These are phyloP conservation scores for Astragalus glycyphyllos DNA, from an alignment of 306 rosid species.

Conservation along the genomic window DNA sequence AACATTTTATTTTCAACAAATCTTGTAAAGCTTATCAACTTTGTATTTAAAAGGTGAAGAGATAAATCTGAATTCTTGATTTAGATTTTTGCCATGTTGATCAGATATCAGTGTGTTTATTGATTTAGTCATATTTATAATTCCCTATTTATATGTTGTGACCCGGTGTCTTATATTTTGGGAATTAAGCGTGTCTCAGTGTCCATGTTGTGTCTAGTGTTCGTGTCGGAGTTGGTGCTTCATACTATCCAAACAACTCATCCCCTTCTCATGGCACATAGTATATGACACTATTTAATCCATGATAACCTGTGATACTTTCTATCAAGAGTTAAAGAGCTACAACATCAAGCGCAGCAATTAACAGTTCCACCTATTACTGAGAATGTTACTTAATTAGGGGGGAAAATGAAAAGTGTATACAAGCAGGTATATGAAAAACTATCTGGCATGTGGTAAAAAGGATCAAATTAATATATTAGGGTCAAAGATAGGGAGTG, in stretches of 20 bases:
- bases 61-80: too few species aligned
- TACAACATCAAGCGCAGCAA: conserved; percentile 5
- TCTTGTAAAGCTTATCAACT: too few species aligned
- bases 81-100: too few species aligned
- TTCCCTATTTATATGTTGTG: too few species aligned
- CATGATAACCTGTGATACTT: conserved; percentile 14
- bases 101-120: too few species aligned
- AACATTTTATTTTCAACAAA: too few species aligned
- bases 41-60: too few species aligned
- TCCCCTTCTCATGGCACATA: conserved; percentile 18
- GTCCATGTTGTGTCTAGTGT: too few species aligned
- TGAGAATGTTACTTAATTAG: not conserved
- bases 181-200: too few species aligned
- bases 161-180: too few species aligned
- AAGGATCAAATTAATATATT: conserved; percentile 14
- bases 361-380: conserved; percentile 8
- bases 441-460: not conserved
- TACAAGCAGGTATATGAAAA: conserved; percentile 19
- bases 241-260: conserved; percentile 23
- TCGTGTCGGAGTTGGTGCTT: not conserved
- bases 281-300: conserved; percentile 16
- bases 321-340: conserved; percentile 22
- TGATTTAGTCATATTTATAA: too few species aligned
- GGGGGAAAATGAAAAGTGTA: not conserved
- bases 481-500: conserved; percentile 13